These are phyloP conservation scores for Xenoacremonium recifei DNA, from an alignment of 2,329 filamentous ascomycete species.

Conservation along the genomic window DNA sequence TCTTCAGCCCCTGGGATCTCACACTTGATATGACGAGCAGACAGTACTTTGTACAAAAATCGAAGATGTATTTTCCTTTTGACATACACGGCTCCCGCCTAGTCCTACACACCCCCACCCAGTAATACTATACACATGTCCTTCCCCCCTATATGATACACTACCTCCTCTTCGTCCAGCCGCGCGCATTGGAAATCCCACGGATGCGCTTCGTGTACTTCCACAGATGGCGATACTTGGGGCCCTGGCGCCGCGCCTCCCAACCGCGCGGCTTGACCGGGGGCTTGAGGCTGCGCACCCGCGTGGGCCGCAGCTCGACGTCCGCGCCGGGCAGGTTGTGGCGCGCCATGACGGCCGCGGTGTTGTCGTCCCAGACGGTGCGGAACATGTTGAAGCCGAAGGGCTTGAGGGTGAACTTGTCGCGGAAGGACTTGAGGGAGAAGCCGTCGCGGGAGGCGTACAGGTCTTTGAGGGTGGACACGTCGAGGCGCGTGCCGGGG, in stretches of 20 bases:
- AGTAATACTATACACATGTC: slow-evolving; percentile 5
- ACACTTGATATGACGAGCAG: too few species aligned
- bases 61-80: too few species aligned
- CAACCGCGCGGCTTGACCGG: slow-evolving; percentile 61
- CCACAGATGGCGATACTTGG: slow-evolving; percentile 64
- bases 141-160: not conserved
- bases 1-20: too few species aligned
- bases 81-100: slow-evolving; percentile 3
- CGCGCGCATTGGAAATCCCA: slow-evolving; percentile 41
- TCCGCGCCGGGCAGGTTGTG: slow-evolving; percentile 73
- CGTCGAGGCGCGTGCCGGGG: slow-evolving; percentile 56
- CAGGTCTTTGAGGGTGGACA: slow-evolving; percentile 52
- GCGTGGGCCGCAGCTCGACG: slow-evolving; percentile 80
- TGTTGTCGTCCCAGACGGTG: slow-evolving; percentile 84
- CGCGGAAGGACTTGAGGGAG: slow-evolving; percentile 70
- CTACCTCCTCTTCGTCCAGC: slow-evolving; percentile 41
- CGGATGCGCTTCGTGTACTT: slow-evolving; percentile 62
- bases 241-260: slow-evolving; percentile 64
- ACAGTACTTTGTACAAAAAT: too few species aligned
- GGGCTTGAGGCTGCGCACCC: slow-evolving; percentile 65
- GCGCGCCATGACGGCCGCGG: slow-evolving; percentile 81
- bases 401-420: slow-evolving; percentile 65
- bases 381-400: slow-evolving; percentile 89
- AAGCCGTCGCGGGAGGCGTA: slow-evolving; percentile 63
- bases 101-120: not conserved